A percentile compares a stretch with the other conserved stretches of the same genome.
Conservation (phyloP, 371 early-diverging fungal species). For the Circinella umbellata region DNA sequence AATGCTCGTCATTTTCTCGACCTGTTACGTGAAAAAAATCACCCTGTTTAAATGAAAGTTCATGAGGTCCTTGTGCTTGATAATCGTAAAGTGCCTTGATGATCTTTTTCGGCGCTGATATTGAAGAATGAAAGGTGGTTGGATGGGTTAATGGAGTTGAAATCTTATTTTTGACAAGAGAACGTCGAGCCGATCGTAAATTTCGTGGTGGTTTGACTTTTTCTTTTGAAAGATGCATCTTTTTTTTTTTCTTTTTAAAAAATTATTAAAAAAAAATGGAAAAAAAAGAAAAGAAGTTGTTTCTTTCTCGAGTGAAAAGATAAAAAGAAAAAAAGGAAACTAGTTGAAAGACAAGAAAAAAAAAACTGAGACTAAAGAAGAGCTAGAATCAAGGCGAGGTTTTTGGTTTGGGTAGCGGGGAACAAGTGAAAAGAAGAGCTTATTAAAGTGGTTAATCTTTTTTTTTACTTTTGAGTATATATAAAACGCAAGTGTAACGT, state of each 20-base stretch:
- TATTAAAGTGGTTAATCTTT: no score
- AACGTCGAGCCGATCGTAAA: constrained; percentile 32
- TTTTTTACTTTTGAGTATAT: no score
- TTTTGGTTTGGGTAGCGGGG: no score
- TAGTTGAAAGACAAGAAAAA: background rate
- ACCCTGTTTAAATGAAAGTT: constrained; percentile 82
- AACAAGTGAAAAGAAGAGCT: no score
- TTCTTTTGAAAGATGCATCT: constrained; percentile 41
- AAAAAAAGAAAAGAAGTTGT: constrained; percentile 2
- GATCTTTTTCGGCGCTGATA: constrained; percentile 80
- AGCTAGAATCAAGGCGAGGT: background rate
- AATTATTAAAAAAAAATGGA: constrained; percentile 12
- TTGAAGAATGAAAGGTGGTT: constrained; percentile 24
- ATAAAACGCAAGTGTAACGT: no score
- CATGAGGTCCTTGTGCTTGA: constrained; percentile 63
- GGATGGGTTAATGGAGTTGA: constrained; percentile 41
- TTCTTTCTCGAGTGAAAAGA: background rate
- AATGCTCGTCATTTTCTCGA: constrained; percentile 73
- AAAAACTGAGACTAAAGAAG: background rate
- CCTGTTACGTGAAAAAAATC: constrained; percentile 92
- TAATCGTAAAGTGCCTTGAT: constrained; percentile 84
- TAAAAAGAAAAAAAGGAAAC: background rate
- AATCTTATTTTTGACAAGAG: constrained; percentile 48
- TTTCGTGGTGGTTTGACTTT: constrained; percentile 42
- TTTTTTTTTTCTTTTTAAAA: no score